Percentiles rank a stretch among this genome's conserved stretches.
These are phyloP conservation scores for Parasitella parasitica DNA, from an alignment of 371 early-diverging fungal species.

Conservation along the genomic window DNA sequence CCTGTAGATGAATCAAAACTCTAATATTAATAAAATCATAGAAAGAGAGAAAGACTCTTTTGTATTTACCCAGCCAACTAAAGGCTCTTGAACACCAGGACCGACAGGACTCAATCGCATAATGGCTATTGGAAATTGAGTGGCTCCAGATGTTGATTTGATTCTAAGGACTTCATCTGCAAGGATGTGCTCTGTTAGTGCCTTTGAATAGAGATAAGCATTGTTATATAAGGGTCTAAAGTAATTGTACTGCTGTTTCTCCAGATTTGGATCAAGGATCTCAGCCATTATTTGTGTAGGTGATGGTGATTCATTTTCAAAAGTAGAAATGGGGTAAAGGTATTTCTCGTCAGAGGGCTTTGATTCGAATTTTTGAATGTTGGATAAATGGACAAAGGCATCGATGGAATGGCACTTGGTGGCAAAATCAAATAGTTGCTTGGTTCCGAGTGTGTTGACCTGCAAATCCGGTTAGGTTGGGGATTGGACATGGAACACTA, in stretches of 20 bases:
- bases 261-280: conserved; percentile 1
- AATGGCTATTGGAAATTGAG: conserved; percentile 51
- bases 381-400: conserved; percentile 55
- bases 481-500: too few species aligned
- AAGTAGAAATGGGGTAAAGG: conserved; percentile 38
- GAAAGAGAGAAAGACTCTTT: background rate
- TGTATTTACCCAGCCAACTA: conserved; percentile 61
- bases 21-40: background rate
- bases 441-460: conserved; percentile 57
- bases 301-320: conserved; percentile 34
- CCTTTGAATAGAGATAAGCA: conserved; percentile 56
- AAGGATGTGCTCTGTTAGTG: conserved; percentile 57
- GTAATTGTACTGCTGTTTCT: background rate
- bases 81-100: conserved; percentile 52
- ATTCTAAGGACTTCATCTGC: conserved; percentile 36
- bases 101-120: conserved; percentile 56
- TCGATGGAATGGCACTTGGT: conserved; percentile 47
- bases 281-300: conserved; percentile 13
- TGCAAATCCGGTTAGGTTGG: conserved; percentile 1
- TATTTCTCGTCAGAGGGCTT: conserved; percentile 37
- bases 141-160: conserved; percentile 24
- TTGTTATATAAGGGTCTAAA: conserved; percentile 43
- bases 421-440: conserved; percentile 52
- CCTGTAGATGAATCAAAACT: conserved; percentile 21
- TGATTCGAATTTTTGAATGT: conserved; percentile 32